Percentiles rank a stretch among this genome's conserved stretches.
Conservation (phyloP, 2,329 filamentous ascomycete species). For the Dissoconium aciculare region DNA sequence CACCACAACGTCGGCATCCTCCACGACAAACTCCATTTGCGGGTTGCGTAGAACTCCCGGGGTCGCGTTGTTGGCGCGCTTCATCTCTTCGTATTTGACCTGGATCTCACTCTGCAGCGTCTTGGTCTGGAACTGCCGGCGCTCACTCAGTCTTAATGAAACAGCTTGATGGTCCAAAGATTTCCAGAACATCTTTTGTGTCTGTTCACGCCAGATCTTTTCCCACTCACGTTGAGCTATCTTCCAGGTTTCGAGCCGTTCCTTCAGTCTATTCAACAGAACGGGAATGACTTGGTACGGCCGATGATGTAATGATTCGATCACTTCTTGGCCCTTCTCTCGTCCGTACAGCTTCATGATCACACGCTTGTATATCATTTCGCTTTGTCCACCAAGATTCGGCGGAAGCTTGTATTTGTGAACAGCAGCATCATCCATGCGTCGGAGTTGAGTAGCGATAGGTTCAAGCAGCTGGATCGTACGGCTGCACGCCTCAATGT, state of each 20-base stretch:
- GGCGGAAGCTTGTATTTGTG: slow-evolving; percentile 64
- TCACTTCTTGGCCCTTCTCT: slow-evolving; percentile 70
- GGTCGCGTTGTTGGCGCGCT: slow-evolving; percentile 39
- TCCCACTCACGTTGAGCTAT: slow-evolving; percentile 96
- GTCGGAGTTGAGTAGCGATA: slow-evolving; percentile 76
- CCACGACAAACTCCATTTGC: slow-evolving; percentile 64
- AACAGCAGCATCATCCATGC: slow-evolving; percentile 50
- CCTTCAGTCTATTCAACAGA: slow-evolving; percentile 75
- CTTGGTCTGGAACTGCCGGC: slow-evolving; percentile 73
- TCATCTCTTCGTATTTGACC: slow-evolving; percentile 81
- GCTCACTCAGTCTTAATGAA: slow-evolving; percentile 74
- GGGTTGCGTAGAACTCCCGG: slow-evolving; percentile 19
- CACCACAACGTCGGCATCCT: slow-evolving; percentile 39
- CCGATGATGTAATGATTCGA: slow-evolving; percentile 69
- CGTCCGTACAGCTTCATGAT: slow-evolving; percentile 93
- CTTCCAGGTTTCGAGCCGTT: slow-evolving; percentile 96
- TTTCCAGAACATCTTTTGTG: slow-evolving; percentile 85
- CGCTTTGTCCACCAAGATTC: slow-evolving; percentile 80
- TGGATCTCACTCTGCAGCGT: slow-evolving; percentile 81
- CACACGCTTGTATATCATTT: slow-evolving; percentile 91
- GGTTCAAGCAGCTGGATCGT: slow-evolving; percentile 94
- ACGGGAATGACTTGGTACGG: slow-evolving; percentile 82
- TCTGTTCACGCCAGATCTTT: slow-evolving; percentile 95
- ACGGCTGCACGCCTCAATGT: slow-evolving; percentile 87
- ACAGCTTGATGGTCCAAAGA: slow-evolving; percentile 95